phyloP scores from a whole-genome alignment of 805 yeast species.

The Lachancea fermentati region DNA sequence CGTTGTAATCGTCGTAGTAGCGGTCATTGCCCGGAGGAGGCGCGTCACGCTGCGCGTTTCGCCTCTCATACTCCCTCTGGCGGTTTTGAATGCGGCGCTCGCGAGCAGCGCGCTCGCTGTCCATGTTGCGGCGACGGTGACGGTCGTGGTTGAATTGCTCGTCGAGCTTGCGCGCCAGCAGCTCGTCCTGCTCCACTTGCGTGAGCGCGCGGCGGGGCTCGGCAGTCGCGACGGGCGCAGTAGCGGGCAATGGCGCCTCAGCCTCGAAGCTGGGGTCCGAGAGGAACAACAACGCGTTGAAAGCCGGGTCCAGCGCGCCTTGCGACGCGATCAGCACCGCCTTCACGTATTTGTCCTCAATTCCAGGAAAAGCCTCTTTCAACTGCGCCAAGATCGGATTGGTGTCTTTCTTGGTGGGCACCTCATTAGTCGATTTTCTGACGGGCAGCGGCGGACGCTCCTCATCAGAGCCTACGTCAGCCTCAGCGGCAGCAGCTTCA shows the following conservation, averaged over 20 bases:
- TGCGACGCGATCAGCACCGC: slow-evolving; percentile 82
- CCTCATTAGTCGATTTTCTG: slow-evolving; percentile 14
- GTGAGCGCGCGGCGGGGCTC: slow-evolving; percentile 27
- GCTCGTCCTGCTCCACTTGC: slow-evolving; percentile 70
- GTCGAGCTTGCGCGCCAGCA: slow-evolving; percentile 75
- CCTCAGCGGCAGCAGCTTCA: slow-evolving; percentile 14
- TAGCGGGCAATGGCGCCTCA: slow-evolving; percentile 46
- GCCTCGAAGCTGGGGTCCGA: slow-evolving; percentile 59
- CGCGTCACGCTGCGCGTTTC: slow-evolving; percentile 8
- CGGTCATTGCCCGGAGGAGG: slow-evolving; percentile 4
- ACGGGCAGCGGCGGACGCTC: slow-evolving; percentile 25
- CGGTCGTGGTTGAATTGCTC: slow-evolving; percentile 43
- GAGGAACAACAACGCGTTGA: slow-evolving; percentile 75
- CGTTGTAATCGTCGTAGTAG: slow-evolving; percentile 9
- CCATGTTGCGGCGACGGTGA: slow-evolving; percentile 9
- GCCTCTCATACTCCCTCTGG: slow-evolving; percentile 16
- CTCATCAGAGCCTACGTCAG: slow-evolving; percentile 10
- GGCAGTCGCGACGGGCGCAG: slow-evolving; percentile 24
- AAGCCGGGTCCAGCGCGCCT: slow-evolving; percentile 78
- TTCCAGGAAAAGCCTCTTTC: slow-evolving; percentile 78
- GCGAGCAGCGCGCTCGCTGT: slow-evolving; percentile 20
- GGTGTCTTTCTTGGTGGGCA: not conserved
- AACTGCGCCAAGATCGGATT: slow-evolving; percentile 43
- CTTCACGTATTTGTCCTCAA: slow-evolving; percentile 63
- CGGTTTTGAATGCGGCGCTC: slow-evolving; percentile 26